Base-by-base conservation (phyloP, 192 early-diverging fungal genomes). In the Coemansia aciculifera region DNA sequence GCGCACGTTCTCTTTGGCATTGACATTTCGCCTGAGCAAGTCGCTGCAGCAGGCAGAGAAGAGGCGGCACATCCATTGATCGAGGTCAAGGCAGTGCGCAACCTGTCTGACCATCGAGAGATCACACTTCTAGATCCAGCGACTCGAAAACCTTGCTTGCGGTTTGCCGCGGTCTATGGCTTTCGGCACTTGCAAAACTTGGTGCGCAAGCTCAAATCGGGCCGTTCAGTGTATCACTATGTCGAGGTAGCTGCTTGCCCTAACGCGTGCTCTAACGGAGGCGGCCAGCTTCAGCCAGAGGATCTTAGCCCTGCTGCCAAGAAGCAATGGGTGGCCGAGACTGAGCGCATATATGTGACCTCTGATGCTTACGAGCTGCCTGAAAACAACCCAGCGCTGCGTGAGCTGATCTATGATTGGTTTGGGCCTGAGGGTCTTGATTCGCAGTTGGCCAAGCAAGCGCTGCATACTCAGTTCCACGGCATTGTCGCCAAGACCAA, bases 241-340 rank as follows among this genome's bases (percentile, higher is more conserved):
- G 92, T 98, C 1, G 96, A 99, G 67, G 93, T 99, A 15, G 96
- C 96, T 87, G 98, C 98, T 1, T 99, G 98, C 69, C 98, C 98
- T 0, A 90, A 89, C 19, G 98, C 95, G 9, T 99, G 98, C 83
- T 93, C 95, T 38, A 98, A 99, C 68, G 98, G 98, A 17, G 98
- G 98, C 59, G 98, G 98, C 7, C 98, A 99, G 77, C 65, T 96
- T 19, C 90, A 91, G 68, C 85, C 89, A 3, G 74, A 59, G 6
- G 46, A 81, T 34, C 72, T 77, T 42, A 77, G 78, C 29, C 69
- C 79, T 0, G 78, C 85, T 0, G 82, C 86, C 13, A 84, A 88
- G 37, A 93, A 93, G 67, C 90, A 92, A 34, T 94, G 91, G 91
- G 89, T 94, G 9, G 61, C 68, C 0, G 78, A 85, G 44, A 88